Conservation (phyloP, 192 early-diverging fungal species). For the Radiomyces spectabilis region DNA sequence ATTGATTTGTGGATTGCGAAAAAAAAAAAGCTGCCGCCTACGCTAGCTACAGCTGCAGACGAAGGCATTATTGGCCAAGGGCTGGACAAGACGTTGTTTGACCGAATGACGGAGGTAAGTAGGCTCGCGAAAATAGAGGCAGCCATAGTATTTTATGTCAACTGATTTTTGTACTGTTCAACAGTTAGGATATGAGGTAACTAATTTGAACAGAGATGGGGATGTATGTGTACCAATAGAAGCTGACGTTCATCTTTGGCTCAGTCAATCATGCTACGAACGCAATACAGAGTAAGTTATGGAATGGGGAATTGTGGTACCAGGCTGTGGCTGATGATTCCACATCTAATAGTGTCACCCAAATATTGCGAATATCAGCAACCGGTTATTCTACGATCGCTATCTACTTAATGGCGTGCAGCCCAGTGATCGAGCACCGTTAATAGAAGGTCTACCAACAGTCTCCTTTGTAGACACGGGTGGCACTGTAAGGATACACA, state of each 20-base stretch:
- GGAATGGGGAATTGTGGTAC: not conserved
- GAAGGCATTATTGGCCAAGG: slow-evolving; percentile 37
- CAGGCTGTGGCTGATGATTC: not conserved
- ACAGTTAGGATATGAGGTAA: slow-evolving; percentile 32
- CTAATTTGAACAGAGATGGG: too few relatives aligned
- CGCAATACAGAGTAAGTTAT: slow-evolving; percentile 57
- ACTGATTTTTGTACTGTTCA: not conserved
- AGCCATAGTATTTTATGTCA: too few relatives aligned
- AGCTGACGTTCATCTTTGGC: not conserved
- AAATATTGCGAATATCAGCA: slow-evolving; percentile 51
- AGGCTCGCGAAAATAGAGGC: not conserved
- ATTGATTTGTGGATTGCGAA: not conserved
- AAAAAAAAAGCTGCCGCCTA: slow-evolving; percentile 67
- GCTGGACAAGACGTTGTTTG: slow-evolving; percentile 79
- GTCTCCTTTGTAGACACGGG: slow-evolving; percentile 50
- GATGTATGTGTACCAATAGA: not conserved
- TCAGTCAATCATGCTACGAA: slow-evolving; percentile 52
- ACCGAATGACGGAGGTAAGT: slow-evolving; percentile 54
- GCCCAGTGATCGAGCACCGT: slow-evolving; percentile 21
- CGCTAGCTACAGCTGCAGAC: slow-evolving; percentile 48
- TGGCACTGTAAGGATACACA: slow-evolving; percentile 18
- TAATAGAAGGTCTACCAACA: slow-evolving; percentile 43
- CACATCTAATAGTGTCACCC: slow-evolving; percentile 46
- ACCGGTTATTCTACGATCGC: slow-evolving; percentile 54
- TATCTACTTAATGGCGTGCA: slow-evolving; percentile 38